Conservation (phyloP, 805 yeast genomes). For the Starmera dryadoides region DNA sequence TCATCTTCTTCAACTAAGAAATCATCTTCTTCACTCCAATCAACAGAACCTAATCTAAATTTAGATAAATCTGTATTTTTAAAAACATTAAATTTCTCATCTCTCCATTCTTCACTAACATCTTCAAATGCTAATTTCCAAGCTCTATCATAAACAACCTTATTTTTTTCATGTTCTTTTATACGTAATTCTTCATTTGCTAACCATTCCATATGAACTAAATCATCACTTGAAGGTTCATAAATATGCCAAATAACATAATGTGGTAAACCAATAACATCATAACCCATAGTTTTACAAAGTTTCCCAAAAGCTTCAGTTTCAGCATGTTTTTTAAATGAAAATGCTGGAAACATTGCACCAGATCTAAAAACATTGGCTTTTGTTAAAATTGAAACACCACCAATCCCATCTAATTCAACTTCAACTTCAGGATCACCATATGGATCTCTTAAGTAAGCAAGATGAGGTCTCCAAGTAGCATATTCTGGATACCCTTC, state of each 20-base stretch:
- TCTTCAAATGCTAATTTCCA: slow-evolving; percentile 79
- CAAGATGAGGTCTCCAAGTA: slow-evolving; percentile 96
- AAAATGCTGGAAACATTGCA: slow-evolving; percentile 93
- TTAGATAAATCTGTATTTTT: slow-evolving; percentile 65
- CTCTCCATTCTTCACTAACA: slow-evolving; percentile 64
- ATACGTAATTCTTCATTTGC: slow-evolving; percentile 69
- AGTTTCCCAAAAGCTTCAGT: slow-evolving; percentile 95
- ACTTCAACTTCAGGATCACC: slow-evolving; percentile 93
- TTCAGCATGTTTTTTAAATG: slow-evolving; percentile 94
- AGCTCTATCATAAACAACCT: slow-evolving; percentile 57
- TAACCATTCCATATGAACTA: slow-evolving; percentile 84
- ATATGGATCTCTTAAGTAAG: slow-evolving; percentile 88
- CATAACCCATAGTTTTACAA: slow-evolving; percentile 78
- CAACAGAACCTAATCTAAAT: slow-evolving; percentile 45
- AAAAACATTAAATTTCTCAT: slow-evolving; percentile 62
- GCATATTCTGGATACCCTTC: slow-evolving; percentile 97
- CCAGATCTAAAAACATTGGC: slow-evolving; percentile 85
- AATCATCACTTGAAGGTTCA: slow-evolving; percentile 91
- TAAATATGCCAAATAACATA: slow-evolving; percentile 95
- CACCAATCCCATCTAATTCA: slow-evolving; percentile 95
- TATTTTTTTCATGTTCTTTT: slow-evolving; percentile 53
- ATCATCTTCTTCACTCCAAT: slow-evolving; percentile 61
- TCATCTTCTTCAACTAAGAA: slow-evolving; percentile 19
- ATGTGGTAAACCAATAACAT: slow-evolving; percentile 87
- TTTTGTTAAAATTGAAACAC: slow-evolving; percentile 85